phyloP scores from a whole-genome alignment of 2,329 filamentous ascomycete genomes.

The Phoma sp. region DNA sequence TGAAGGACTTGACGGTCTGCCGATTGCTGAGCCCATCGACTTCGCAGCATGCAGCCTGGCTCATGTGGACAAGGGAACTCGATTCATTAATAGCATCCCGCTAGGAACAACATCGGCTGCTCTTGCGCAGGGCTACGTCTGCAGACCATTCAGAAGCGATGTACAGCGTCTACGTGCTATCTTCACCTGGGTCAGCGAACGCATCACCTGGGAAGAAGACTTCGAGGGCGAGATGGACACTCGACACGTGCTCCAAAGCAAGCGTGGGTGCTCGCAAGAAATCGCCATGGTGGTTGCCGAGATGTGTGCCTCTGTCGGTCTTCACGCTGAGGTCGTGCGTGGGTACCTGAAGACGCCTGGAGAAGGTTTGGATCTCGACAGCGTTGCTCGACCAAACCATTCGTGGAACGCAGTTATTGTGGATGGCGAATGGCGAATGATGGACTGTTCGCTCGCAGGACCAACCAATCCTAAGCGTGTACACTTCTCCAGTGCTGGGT shows the following conservation, averaged over 20 bases:
- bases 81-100: constrained; percentile 85
- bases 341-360: constrained; percentile 92
- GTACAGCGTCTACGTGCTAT: constrained; percentile 92
- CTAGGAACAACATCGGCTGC: constrained; percentile 81
- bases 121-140: constrained; percentile 89
- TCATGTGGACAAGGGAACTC: constrained; percentile 93
- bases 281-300: constrained; percentile 87
- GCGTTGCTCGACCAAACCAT: constrained; percentile 87
- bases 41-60: constrained; percentile 80
- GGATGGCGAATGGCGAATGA: constrained; percentile 94
- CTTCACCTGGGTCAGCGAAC: constrained; percentile 97
- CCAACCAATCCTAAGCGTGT: constrained; percentile 84
- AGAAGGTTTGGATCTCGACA: constrained; percentile 74
- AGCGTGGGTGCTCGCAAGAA: constrained; percentile 85
- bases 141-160: constrained; percentile 91
- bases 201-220: constrained; percentile 93
- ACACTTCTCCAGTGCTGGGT: constrained; percentile 75
- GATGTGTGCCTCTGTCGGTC: constrained; percentile 89
- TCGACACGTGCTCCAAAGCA: constrained; percentile 80
- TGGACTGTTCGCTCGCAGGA: constrained; percentile 91
- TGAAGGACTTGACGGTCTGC: constrained; percentile 82
- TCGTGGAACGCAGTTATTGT: constrained; percentile 97
- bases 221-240: constrained; percentile 86
- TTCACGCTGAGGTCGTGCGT: constrained; percentile 84
- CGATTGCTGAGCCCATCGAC: constrained; percentile 81